Evolutionary conservation across 2,329 filamentous ascomycete genomes (phyloP).

Genomic region (Xylariomycetidae sp.): DNA sequence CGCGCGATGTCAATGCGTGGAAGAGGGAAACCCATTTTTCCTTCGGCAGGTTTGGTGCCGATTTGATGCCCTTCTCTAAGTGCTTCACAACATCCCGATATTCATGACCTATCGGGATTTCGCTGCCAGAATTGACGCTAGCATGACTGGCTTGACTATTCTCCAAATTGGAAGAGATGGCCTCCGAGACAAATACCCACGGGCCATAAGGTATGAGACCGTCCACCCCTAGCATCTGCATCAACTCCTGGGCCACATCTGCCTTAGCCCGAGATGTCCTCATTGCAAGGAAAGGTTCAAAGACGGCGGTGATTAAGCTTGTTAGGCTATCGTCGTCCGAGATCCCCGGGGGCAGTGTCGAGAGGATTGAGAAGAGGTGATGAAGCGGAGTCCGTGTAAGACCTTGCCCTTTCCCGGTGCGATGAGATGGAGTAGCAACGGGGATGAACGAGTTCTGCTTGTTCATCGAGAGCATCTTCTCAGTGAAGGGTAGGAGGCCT

Average conservation of each 20-base stretch:
- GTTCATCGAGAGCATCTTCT: constrained; percentile 51
- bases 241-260: constrained; percentile 46
- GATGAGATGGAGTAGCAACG: constrained; percentile 62
- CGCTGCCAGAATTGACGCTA: constrained; percentile 33
- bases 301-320: constrained; percentile 44
- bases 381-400: constrained; percentile 57
- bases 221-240: constrained; percentile 44
- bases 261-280: constrained; percentile 39
- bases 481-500: constrained; percentile 58
- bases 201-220: constrained; percentile 41
- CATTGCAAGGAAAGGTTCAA: constrained; percentile 55
- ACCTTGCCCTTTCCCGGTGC: constrained; percentile 46
- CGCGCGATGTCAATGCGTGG: constrained; percentile 48
- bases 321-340: constrained; percentile 42
- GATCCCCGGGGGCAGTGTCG: constrained; percentile 42
- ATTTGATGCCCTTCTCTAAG: constrained; percentile 55
- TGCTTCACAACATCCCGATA: constrained; percentile 67
- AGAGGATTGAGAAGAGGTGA: constrained; percentile 60
- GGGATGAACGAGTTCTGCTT: constrained; percentile 55
- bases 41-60: constrained; percentile 43
- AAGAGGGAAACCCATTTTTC: constrained; percentile 52
- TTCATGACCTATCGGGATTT: constrained; percentile 56
- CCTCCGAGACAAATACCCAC: constrained; percentile 48
- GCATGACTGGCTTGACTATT: constrained; percentile 32
- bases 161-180: constrained; percentile 39